A percentile compares a stretch with the other conserved stretches of the same genome.
Evolutionary conservation across 2,329 filamentous ascomycete genomes (phyloP).

Genomic region (Leptographium radiaticola): DNA sequence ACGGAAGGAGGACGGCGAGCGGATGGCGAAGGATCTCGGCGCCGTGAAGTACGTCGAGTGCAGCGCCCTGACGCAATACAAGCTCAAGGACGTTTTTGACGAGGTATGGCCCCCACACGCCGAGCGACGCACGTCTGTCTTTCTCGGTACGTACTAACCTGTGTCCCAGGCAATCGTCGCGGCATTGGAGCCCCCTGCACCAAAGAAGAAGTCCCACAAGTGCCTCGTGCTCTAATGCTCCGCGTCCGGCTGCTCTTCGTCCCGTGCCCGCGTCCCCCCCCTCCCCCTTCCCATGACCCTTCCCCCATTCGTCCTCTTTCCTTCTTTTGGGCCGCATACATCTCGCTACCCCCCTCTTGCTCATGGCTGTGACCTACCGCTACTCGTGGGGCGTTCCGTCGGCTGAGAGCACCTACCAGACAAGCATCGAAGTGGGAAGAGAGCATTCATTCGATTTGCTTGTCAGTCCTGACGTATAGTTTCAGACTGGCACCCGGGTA

Average conservation of each 20-base stretch:
- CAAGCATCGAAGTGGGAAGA: neutral
- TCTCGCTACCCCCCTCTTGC: neutral
- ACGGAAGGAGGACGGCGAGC: constrained; percentile 81
- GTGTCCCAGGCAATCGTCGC: constrained; percentile 73
- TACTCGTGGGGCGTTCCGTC: neutral
- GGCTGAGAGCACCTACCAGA: neutral
- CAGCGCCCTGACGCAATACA: constrained; percentile 94
- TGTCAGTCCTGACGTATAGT: neutral
- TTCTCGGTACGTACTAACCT: neutral
- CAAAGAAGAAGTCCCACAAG: constrained; percentile 63
- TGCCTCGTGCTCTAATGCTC: constrained; percentile 51
- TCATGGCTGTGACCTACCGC: neutral
- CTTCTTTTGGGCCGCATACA: neutral
- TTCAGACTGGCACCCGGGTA: neutral
- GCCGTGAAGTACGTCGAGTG: constrained; percentile 99
- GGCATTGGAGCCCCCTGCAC: constrained; percentile 74
- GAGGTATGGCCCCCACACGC: constrained; percentile 51
- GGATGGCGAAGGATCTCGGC: constrained; percentile 93
- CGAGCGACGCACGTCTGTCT: neutral
- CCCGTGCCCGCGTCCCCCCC: constrained; percentile 4
- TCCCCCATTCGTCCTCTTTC: neutral
- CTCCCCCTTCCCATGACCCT: neutral
- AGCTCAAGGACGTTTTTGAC: constrained; percentile 97
- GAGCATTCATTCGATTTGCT: neutral
- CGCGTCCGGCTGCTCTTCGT: neutral